Conservation (phyloP, 352 stramenopile genomes). For the Aphanomyces stellatus region DNA sequence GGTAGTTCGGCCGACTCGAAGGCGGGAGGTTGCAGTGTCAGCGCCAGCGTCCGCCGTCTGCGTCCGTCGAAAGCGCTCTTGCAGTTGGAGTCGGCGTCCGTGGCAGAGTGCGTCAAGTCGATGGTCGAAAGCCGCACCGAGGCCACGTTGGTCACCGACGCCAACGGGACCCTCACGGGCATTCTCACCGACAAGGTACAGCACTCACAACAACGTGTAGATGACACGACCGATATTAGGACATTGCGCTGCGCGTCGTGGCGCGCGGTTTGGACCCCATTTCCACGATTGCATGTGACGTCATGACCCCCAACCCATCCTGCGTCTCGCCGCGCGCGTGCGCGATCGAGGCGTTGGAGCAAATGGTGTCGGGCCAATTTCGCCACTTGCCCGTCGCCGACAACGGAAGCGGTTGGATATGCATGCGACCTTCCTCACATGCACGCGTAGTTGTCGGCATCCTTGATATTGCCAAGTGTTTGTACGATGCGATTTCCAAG, state of each 20-base stretch:
- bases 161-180: slow-evolving; percentile 82
- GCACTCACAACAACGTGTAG: background rate
- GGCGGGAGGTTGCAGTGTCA: background rate
- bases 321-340: slow-evolving; percentile 89
- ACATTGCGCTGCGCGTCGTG: slow-evolving; percentile 92
- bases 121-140: slow-evolving; percentile 88
- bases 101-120: slow-evolving; percentile 66
- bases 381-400: slow-evolving; percentile 93
- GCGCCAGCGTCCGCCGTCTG: slow-evolving; percentile 26
- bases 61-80: slow-evolving; percentile 56
- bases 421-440: background rate
- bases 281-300: slow-evolving; percentile 65
- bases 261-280: slow-evolving; percentile 75
- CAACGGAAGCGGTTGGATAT: slow-evolving; percentile 27
- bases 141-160: slow-evolving; percentile 88
- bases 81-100: slow-evolving; percentile 56
- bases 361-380: slow-evolving; percentile 95
- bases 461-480: slow-evolving; percentile 97
- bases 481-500: slow-evolving; percentile 97
- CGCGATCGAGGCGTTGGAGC: slow-evolving; percentile 94
- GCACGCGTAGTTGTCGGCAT: slow-evolving; percentile 94
- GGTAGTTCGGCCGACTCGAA: background rate
- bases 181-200: slow-evolving; percentile 92
- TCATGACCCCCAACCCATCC: slow-evolving; percentile 95
- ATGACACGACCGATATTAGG: too few species aligned